Evolutionary conservation across 192 early-diverging fungal species (phyloP).

Genomic region (Thamnidium elegans): DNA sequence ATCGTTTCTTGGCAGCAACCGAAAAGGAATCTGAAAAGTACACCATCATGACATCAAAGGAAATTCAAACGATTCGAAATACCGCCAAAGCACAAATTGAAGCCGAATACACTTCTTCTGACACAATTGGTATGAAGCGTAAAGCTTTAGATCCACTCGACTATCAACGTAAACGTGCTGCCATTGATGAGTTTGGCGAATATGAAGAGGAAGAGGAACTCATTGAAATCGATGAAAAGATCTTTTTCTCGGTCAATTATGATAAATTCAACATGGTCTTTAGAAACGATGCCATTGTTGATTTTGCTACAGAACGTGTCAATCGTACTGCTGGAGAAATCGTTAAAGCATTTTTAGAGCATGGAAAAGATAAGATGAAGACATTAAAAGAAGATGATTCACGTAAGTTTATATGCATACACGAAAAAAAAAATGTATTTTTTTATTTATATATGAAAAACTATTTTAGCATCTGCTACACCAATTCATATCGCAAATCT

Average conservation of each 20-base stretch:
- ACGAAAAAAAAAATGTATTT: neutral
- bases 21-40: slow-evolving; percentile 54
- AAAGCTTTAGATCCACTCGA: slow-evolving; percentile 20
- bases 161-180: neutral
- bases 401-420: slow-evolving; percentile 11
- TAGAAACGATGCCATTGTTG: slow-evolving; percentile 61
- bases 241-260: slow-evolving; percentile 64
- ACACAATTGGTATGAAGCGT: slow-evolving; percentile 53
- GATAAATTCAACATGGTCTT: slow-evolving; percentile 64
- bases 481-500: slow-evolving; percentile 50
- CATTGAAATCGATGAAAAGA: slow-evolving; percentile 51
- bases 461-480: slow-evolving; percentile 39
- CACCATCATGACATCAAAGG: slow-evolving; percentile 59
- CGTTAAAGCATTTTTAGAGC: slow-evolving; percentile 53
- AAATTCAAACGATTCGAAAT: slow-evolving; percentile 51
- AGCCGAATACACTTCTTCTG: slow-evolving; percentile 42
- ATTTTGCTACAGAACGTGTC: slow-evolving; percentile 54
- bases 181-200: neutral
- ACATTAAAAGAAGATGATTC: slow-evolving; percentile 49
- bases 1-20: slow-evolving; percentile 62
- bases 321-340: slow-evolving; percentile 64
- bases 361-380: slow-evolving; percentile 56
- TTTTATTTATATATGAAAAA: neutral
- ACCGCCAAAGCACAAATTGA: slow-evolving; percentile 45
- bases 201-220: slow-evolving; percentile 24